phyloP scores from a whole-genome alignment of 23 red algal species.

The Gracilaria caudata region DNA sequence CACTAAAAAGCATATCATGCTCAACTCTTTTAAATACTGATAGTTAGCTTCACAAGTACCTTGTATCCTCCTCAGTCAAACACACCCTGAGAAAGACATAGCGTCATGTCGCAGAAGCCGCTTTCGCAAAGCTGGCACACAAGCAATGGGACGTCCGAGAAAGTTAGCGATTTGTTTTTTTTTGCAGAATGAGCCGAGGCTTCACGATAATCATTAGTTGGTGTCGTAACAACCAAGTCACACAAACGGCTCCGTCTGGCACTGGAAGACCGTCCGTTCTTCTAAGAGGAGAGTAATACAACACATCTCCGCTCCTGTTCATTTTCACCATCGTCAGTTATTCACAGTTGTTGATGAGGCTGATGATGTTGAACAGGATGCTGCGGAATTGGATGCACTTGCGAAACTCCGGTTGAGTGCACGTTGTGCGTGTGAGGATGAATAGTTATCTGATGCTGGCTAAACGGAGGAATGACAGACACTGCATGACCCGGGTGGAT shows the following conservation, averaged over 20 bases:
- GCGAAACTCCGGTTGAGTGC: slow-evolving; percentile 35
- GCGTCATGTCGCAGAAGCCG: background rate
- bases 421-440: slow-evolving; percentile 31
- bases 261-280: background rate
- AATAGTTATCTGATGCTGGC: slow-evolving; percentile 23
- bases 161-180: slow-evolving; percentile 1
- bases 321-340: background rate
- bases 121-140: background rate
- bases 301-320: background rate
- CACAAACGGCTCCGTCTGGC: background rate
- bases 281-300: background rate
- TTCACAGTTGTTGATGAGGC: slow-evolving; percentile 60
- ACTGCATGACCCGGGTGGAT: background rate
- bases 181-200: background rate
- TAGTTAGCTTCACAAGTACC: background rate
- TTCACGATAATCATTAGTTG: background rate
- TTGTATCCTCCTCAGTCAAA: background rate
- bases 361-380: slow-evolving; percentile 47
- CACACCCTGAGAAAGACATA: background rate
- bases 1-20: slow-evolving; percentile 10
- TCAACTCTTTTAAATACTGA: slow-evolving; percentile 6
- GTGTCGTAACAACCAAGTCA: background rate
- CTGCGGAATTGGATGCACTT: slow-evolving; percentile 45
- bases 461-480: slow-evolving; percentile 37
- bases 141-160: slow-evolving; percentile 9